Conservation (phyloP, 768 basidiomycete genomes). For the Tephrocybe sp. region DNA sequence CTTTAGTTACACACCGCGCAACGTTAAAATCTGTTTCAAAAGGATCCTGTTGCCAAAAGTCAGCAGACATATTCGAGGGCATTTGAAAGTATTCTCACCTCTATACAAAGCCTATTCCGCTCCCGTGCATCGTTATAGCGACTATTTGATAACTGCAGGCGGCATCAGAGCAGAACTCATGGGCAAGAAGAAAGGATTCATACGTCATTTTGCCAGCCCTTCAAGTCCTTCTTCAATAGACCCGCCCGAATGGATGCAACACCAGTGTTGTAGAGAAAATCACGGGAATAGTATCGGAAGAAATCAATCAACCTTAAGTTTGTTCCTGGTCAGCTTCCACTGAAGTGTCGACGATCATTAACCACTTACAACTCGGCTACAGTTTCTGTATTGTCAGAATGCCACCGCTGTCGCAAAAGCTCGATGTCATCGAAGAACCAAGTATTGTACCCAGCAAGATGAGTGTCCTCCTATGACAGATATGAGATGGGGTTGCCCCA, state of each 20-base stretch:
- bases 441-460: constrained; percentile 78
- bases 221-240: constrained; percentile 83
- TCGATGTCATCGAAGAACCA: constrained; percentile 99
- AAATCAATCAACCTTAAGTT: constrained; percentile 86
- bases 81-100: constrained; percentile 51
- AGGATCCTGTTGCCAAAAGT: constrained; percentile 69
- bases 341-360: not conserved
- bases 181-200: constrained; percentile 24
- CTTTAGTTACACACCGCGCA: constrained; percentile 92
- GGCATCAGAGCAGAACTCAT: constrained; percentile 6
- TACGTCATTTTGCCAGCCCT: constrained; percentile 96
- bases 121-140: constrained; percentile 77
- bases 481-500: constrained; percentile 7
- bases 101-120: constrained; percentile 93
- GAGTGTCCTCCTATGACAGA: constrained; percentile 66
- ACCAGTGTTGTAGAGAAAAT: constrained; percentile 88
- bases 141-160: constrained; percentile 43
- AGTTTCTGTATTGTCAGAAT: constrained; percentile 88
- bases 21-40: constrained; percentile 98
- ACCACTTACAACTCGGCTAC: constrained; percentile 90
- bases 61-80: not conserved
- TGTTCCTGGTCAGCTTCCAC: constrained; percentile 3
- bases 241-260: constrained; percentile 92
- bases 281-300: constrained; percentile 94
- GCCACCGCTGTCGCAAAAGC: constrained; percentile 87